Percentiles rank a stretch among this genome's conserved stretches.
Evolutionary conservation across 805 yeast species (phyloP).

Genomic region (Ogataea kodamae): DNA sequence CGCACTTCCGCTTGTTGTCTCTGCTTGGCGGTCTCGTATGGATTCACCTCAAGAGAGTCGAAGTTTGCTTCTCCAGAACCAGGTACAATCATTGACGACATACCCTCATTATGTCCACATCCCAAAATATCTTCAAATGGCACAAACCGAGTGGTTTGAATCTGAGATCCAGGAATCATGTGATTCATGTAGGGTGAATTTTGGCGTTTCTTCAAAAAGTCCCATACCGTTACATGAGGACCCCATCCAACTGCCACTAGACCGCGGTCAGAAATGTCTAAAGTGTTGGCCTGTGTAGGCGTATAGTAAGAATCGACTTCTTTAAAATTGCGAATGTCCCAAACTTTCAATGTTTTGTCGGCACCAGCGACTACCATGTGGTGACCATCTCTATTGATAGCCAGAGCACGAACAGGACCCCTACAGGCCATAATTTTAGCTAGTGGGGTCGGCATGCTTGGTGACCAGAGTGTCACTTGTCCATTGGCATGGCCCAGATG

Average conservation of each 20-base stretch:
- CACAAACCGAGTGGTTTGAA: conserved; percentile 67
- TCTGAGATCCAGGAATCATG: conserved; percentile 70
- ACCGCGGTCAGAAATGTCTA: conserved; percentile 84
- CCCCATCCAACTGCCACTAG: conserved; percentile 91
- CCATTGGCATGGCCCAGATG: conserved; percentile 94
- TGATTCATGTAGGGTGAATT: conserved; percentile 91
- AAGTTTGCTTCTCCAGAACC: conserved; percentile 98
- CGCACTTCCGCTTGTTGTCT: conserved; percentile 93
- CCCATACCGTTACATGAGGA: conserved; percentile 92
- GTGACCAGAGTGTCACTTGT: conserved; percentile 90
- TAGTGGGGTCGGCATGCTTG: conserved; percentile 78
- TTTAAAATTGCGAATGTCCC: conserved; percentile 88
- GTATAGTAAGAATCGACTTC: conserved; percentile 65
- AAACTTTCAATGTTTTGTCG: conserved; percentile 78
- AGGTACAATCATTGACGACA: conserved; percentile 85
- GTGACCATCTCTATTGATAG: conserved; percentile 86
- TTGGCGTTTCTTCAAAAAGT: conserved; percentile 65
- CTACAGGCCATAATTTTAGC: conserved; percentile 76
- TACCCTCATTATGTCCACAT: conserved; percentile 74
- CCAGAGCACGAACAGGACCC: conserved; percentile 84
- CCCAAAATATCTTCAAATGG: conserved; percentile 98
- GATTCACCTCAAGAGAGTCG: conserved; percentile 90
- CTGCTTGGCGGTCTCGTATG: conserved; percentile 86
- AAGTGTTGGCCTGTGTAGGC: conserved; percentile 82
- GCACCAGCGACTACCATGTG: conserved; percentile 94